Evolutionary conservation across 2,329 filamentous ascomycete genomes (phyloP).

Genomic region (Fusarium nisikadoi): DNA sequence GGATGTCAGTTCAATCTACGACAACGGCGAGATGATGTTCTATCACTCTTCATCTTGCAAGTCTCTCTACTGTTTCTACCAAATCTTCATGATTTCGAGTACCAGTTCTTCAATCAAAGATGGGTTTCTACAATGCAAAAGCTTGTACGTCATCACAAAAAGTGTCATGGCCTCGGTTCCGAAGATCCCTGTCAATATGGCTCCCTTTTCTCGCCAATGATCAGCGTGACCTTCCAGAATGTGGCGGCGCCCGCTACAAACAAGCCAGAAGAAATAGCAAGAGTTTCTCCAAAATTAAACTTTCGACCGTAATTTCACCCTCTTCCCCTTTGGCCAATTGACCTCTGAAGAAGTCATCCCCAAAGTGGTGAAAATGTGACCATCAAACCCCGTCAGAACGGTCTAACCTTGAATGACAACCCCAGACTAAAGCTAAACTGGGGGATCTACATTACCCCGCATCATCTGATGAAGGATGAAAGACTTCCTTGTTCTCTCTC

Average conservation of each 20-base stretch:
- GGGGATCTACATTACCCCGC: constrained; percentile 37
- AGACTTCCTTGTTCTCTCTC: constrained; percentile 5
- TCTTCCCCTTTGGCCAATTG: background rate
- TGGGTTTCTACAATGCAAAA: too few species aligned
- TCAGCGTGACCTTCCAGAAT: background rate
- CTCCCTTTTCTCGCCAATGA: background rate
- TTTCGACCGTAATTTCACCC: background rate
- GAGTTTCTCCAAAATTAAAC: background rate
- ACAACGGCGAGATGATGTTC: background rate
- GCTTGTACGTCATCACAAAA: constrained; percentile 4
- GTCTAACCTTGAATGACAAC: constrained; percentile 3
- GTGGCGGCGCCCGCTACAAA: constrained; percentile 13
- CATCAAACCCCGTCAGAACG: background rate
- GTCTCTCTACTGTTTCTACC: fast-evolving
- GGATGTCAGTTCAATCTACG: background rate
- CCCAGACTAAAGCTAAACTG: constrained; percentile 19
- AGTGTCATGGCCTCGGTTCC: constrained; percentile 29
- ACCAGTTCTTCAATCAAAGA: background rate
- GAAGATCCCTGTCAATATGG: constrained; percentile 18
- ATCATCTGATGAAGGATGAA: background rate
- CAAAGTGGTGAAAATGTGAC: background rate
- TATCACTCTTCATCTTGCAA: background rate
- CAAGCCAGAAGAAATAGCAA: background rate
- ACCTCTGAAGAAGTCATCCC: background rate
- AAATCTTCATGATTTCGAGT: too few species aligned